Percentiles rank a stretch among this genome's conserved stretches.
Conservation (phyloP, 805 yeast genomes). For the Babjeviella inositovora region DNA sequence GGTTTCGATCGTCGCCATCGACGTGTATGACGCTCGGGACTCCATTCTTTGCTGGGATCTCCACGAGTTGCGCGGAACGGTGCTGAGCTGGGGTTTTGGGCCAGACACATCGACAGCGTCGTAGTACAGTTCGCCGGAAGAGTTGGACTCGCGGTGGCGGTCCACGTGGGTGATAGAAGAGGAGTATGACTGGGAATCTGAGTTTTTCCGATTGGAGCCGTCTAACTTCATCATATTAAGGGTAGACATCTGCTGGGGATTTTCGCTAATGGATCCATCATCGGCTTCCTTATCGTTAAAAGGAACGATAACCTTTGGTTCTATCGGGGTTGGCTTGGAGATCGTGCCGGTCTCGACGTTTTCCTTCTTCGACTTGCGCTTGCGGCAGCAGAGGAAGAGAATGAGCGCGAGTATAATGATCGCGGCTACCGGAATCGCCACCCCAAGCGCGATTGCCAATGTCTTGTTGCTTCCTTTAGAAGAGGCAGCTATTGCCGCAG, state of each 20-base stretch:
- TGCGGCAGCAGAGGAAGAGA: conserved; percentile 35
- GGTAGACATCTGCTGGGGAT: too few species aligned
- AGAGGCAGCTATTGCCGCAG: conserved; percentile 3
- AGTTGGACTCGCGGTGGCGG: conserved; percentile 10
- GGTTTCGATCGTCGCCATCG: conserved; percentile 75
- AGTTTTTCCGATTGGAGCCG: too few species aligned
- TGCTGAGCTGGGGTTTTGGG: too few species aligned
- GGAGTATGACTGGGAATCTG: too few species aligned
- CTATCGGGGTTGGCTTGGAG: conserved; percentile 2
- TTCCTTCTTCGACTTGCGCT: conserved; percentile 10
- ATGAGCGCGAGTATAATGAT: conserved; percentile 28
- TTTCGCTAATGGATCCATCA: too few species aligned
- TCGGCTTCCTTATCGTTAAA: too few species aligned
- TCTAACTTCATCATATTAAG: too few species aligned
- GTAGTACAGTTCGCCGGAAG: conserved; percentile 7
- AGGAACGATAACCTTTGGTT: conserved; percentile 3
- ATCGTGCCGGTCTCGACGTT: conserved; percentile 4
- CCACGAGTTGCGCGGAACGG: conserved; percentile 45
- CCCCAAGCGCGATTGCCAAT: conserved; percentile 83
- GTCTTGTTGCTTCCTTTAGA: conserved; percentile 21
- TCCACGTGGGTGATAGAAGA: conserved; percentile 41
- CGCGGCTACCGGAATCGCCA: conserved; percentile 54
- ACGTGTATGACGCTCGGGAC: conserved; percentile 49
- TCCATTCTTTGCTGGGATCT: conserved; percentile 33
- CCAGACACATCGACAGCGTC: too few species aligned